Percentiles rank a stretch among this genome's conserved stretches.
phyloP scores from a whole-genome alignment of 768 basidiomycete species.

The Pleurotus citrinopileatus region DNA sequence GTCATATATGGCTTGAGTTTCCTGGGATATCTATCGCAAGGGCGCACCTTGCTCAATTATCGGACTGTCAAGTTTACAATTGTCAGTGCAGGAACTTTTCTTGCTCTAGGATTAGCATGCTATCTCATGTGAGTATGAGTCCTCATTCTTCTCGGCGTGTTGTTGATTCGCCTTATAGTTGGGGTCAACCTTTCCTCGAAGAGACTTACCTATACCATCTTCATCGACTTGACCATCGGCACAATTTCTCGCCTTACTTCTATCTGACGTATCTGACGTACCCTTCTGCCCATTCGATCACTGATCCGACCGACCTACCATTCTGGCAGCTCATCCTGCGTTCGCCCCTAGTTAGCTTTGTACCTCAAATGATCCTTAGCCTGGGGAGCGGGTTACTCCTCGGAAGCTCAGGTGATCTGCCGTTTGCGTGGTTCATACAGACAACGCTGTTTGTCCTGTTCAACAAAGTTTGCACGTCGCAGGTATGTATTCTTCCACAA shows the following conservation, averaged over 20 bases:
- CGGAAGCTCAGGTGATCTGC: conserved; percentile 57
- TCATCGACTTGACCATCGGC: conserved; percentile 89
- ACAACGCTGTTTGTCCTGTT: conserved; percentile 91
- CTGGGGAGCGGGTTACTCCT: conserved; percentile 74
- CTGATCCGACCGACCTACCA: conserved; percentile 19
- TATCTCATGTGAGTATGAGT: conserved; percentile 68
- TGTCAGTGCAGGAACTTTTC: conserved; percentile 71
- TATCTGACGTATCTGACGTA: conserved; percentile 91
- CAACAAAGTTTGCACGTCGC: conserved; percentile 98
- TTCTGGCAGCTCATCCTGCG: conserved; percentile 45
- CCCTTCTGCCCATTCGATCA: conserved; percentile 35
- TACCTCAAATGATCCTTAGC: conserved; percentile 77
- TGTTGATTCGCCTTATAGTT: conserved; percentile 44
- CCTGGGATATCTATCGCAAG: conserved; percentile 47
- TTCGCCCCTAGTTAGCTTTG: conserved; percentile 79
- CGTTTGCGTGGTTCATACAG: conserved; percentile 89
- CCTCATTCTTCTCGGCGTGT: not conserved
- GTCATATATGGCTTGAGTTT: conserved; percentile 86
- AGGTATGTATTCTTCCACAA: conserved; percentile 44
- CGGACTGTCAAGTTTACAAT: conserved; percentile 60
- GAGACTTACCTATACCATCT: conserved; percentile 95
- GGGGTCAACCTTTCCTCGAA: conserved; percentile 90
- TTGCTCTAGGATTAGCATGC: conserved; percentile 55
- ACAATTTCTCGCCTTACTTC: conserved; percentile 98
- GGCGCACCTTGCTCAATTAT: conserved; percentile 31